A percentile compares a stretch with the other conserved stretches of the same genome.
These are phyloP conservation scores for Colletotrichum neosansevieriae DNA, from an alignment of 2,329 filamentous ascomycete genomes.

Conservation along the genomic window DNA sequence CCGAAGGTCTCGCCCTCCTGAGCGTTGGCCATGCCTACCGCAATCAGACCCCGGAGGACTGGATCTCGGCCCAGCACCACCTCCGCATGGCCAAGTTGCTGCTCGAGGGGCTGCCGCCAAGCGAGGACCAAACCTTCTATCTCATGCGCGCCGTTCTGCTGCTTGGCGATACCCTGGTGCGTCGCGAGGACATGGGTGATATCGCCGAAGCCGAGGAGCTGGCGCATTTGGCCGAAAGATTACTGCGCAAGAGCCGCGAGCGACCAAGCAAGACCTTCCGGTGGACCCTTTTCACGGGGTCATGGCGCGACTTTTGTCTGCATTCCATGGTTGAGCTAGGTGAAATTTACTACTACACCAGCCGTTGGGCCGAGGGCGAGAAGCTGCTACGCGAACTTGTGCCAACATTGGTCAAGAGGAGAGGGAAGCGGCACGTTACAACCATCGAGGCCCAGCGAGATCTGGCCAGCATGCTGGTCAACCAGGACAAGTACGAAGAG, in stretches of 20 bases:
- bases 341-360: slow-evolving; percentile 44
- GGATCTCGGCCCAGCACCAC: slow-evolving; percentile 35
- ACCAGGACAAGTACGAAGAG: slow-evolving; percentile 40
- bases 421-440: slow-evolving; percentile 38
- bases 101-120: slow-evolving; percentile 32
- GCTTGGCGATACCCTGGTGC: slow-evolving; percentile 41
- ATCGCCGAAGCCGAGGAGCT: slow-evolving; percentile 37
- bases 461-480: slow-evolving; percentile 41
- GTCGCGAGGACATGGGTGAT: slow-evolving; percentile 40
- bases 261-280: slow-evolving; percentile 29
- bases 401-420: slow-evolving; percentile 34
- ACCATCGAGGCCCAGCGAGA: slow-evolving; percentile 42
- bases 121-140: slow-evolving; percentile 39
- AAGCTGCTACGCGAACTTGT: slow-evolving; percentile 41
- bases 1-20: slow-evolving; percentile 39
- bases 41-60: slow-evolving; percentile 40
- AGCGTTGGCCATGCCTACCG: slow-evolving; percentile 40
- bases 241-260: slow-evolving; percentile 31
- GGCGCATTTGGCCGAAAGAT: slow-evolving; percentile 33
- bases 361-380: slow-evolving; percentile 41
- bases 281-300: slow-evolving; percentile 38
- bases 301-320: slow-evolving; percentile 41
- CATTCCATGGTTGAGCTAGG: slow-evolving; percentile 43
- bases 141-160: slow-evolving; percentile 41
- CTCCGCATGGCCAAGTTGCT: slow-evolving; percentile 38